Base-by-base conservation (phyloP, 75 land plant species). In the Chamaecyparis obtusa region DNA sequence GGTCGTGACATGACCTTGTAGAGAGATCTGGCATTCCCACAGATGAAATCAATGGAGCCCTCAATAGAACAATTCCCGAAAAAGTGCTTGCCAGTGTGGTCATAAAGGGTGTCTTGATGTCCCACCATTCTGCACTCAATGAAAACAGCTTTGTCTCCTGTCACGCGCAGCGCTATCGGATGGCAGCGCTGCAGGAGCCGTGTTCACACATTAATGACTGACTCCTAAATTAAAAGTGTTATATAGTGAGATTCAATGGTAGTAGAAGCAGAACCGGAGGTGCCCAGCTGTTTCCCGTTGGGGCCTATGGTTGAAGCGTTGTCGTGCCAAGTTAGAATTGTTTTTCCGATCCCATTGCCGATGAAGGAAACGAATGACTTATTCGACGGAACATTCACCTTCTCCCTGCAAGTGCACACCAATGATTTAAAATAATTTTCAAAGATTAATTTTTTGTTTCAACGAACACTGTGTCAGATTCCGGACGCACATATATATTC, bases 21-120 rank as follows among this genome's bases (percentile, higher is more conserved):
- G 30, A 94, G 80, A 30, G 99, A 97, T 75, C 90, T 92, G 37
- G 90, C 95, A 56, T 87, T 87, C 4, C 99, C 99, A 86, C 90
- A 97, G 21, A 97, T 94, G 90, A 96, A 94, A 83, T 97, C 99
- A 14, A 95, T 90, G 84, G 90, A 90, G 9, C 99, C 99, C 84
- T 94, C 89, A 36, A 97, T 94, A 90, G 86, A 89, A 89, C 94
- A 93, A 19, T 92, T 85, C 19, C 41, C 85, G 89, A 92, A 97
- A 85, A 91, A 97, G 74, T 97, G 99, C 67, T 92, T 86, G 9
- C 99, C 99, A 2, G 1, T 43, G 21, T 93, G 88, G 86, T 97
- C 99, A 44, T 93, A 92, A 13, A 97, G 91, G 0, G 96, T 97
- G 67, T 97, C 99, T 83, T 97, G 99, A 1, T 91, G 69, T 2